phyloP scores from a whole-genome alignment of 2,329 filamentous ascomycete species.

The Cyanodermella asteris region DNA sequence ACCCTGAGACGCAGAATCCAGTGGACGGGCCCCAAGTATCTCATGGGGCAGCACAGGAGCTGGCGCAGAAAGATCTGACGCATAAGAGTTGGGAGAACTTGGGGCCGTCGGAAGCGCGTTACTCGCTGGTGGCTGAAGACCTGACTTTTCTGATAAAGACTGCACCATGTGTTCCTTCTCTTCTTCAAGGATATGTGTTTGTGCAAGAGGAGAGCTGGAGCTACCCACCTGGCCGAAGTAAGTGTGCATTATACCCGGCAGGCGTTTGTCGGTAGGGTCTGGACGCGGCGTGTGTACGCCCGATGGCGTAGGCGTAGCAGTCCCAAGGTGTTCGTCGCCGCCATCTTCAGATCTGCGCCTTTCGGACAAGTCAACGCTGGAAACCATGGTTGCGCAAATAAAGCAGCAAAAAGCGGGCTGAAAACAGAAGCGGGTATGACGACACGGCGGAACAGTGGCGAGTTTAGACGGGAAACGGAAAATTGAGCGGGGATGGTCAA shows the following conservation, averaged over 20 bases:
- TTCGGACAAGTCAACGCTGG: no score
- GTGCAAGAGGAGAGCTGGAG: constrained; percentile 17
- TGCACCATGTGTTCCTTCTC: no score
- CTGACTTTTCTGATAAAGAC: constrained; percentile 10
- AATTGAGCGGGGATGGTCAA: no score
- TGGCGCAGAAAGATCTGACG: background rate
- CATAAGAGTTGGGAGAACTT: constrained; percentile 11
- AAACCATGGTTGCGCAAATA: no score
- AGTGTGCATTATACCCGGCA: constrained; percentile 82
- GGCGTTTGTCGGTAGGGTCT: constrained; percentile 80
- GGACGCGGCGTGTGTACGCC: constrained; percentile 84
- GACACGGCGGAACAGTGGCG: no score
- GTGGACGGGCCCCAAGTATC: background rate
- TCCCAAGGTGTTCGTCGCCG: constrained; percentile 54
- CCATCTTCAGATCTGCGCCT: constrained; percentile 46
- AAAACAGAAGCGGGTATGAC: no score
- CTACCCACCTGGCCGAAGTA: constrained; percentile 98
- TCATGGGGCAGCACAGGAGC: constrained; percentile 5
- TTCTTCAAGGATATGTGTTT: no score
- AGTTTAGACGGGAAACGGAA: no score
- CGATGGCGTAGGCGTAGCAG: constrained; percentile 72
- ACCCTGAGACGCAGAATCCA: constrained; percentile 1
- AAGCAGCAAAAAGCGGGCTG: no score
- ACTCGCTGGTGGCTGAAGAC: constrained; percentile 2
- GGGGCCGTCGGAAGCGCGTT: constrained; percentile 14